Conservation (phyloP, 495 filamentous ascomycete genomes). For the Xylaria telfairii region DNA sequence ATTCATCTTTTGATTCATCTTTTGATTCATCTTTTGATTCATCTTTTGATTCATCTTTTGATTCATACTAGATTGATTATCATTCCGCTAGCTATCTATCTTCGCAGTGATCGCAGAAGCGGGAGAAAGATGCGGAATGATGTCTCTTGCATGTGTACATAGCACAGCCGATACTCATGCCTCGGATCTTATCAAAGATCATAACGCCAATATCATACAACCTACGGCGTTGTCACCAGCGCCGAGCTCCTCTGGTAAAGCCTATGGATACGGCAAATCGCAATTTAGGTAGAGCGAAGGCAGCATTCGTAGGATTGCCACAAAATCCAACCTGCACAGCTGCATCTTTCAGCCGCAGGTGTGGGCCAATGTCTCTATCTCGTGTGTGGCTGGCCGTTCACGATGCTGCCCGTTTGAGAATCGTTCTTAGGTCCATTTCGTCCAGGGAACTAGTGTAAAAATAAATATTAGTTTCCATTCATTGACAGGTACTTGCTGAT, state of each 20-base stretch:
- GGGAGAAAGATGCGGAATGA: neutral
- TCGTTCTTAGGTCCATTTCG: slow-evolving; percentile 53
- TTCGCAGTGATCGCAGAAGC: slow-evolving; percentile 27
- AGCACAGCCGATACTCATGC: neutral
- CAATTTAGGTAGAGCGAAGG: neutral
- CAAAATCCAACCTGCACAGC: neutral
- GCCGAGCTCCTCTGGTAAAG: neutral
- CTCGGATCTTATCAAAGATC: slow-evolving; percentile 10
- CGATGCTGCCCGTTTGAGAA: slow-evolving; percentile 38
- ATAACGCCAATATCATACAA: neutral
- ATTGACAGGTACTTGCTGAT: slow-evolving; percentile 5
- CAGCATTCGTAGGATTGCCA: neutral
- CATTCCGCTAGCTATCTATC: slow-evolving; percentile 2
- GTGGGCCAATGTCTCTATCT: slow-evolving; percentile 27
- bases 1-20: no score
- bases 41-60: no score
- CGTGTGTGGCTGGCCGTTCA: slow-evolving; percentile 33
- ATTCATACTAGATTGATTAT: neutral
- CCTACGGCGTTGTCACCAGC: neutral
- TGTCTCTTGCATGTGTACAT: slow-evolving; percentile 10
- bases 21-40: no score
- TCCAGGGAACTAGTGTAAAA: slow-evolving; percentile 43
- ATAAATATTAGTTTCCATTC: neutral
- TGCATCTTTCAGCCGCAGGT: neutral
- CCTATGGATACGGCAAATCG: neutral